phyloP scores from a whole-genome alignment of 495 filamentous ascomycete species.

The Cercophora scortea region DNA sequence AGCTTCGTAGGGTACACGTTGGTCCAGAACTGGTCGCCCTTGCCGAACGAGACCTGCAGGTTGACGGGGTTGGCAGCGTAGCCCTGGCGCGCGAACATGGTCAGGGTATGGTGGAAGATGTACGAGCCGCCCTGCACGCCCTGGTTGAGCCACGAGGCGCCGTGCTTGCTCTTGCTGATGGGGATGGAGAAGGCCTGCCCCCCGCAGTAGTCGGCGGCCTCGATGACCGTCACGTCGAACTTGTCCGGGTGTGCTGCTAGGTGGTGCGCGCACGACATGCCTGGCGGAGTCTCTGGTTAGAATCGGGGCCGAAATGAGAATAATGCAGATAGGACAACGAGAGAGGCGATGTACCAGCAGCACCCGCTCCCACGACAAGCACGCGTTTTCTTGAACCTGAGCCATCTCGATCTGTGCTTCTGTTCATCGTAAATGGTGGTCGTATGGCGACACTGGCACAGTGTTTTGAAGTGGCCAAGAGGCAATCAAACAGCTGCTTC shows the following conservation, averaged over 20 bases:
- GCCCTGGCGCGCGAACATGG: conserved; percentile 64
- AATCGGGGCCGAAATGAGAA: background rate
- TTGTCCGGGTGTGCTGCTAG: conserved; percentile 65
- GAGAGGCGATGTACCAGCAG: conserved; percentile 37
- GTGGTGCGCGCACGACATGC: conserved; percentile 66
- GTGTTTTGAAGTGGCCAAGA: too few species aligned
- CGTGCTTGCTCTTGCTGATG: conserved; percentile 57
- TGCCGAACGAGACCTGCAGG: conserved; percentile 76
- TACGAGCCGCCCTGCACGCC: conserved; percentile 76
- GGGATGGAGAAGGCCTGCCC: conserved; percentile 76
- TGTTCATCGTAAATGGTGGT: too few species aligned
- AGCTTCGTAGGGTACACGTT: conserved; percentile 71
- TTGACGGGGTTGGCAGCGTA: conserved; percentile 61
- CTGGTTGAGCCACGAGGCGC: conserved; percentile 73
- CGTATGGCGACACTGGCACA: too few species aligned
- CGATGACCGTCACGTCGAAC: conserved; percentile 69
- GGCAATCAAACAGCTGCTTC: too few species aligned
- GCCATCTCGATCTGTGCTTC: too few species aligned
- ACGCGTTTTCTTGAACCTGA: conserved; percentile 33
- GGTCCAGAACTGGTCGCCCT: conserved; percentile 71
- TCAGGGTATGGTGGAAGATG: conserved; percentile 77
- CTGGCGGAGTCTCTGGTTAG: background rate
- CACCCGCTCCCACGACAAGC: conserved; percentile 56
- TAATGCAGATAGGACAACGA: background rate
- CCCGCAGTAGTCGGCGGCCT: conserved; percentile 59